Base-by-base conservation (phyloP, 2,329 filamentous ascomycete genomes). In the Aspergillus jensenii region DNA sequence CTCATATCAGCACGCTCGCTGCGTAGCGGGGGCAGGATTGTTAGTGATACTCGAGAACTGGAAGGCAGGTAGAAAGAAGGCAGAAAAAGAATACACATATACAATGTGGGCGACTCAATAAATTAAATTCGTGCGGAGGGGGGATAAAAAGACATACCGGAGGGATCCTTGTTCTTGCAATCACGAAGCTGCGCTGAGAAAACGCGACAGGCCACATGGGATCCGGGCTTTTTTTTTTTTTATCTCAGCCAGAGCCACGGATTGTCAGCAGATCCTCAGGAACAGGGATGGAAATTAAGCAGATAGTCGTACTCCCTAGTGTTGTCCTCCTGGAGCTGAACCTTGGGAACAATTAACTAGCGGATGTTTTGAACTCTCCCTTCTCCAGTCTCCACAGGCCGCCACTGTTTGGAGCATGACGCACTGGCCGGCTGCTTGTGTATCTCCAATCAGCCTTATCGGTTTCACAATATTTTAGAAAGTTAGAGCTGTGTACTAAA, bases 321-420 rank as follows among this genome's bases (percentile, higher is more conserved):
- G 56, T 58, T 52, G 59, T 61, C 52, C 56, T 41, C 52, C 55
- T 27, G 52, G 57, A 58, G 52, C 49, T 50, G 54, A 63, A 62
- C 49, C 52, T 45, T 40, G 44, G 33, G 44, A 48, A 54, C 52
- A 60, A 60, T 58, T 8, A 14, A 33, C 57, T 59, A 56, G 57
- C 64, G 62, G 61, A 63, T 71, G 70, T 72, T 73, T 72, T 71
- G 69, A 71, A 70, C 64, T 72, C 72, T 72, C 65, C 59, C 59
- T 65, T 70, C 27, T 21, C 25, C 21, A 35, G 45, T 68, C 70
- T 71, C 70, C 70, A 72, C 66, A 66, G 56, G 48, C 59, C 62
- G 59, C 59, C 60, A 60, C 55, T 62, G 55, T 67, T 64, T 62
- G 65, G 66, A 65, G 63, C 67, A 73, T 71, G 66, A 71, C 71